A percentile compares a stretch with the other conserved stretches of the same genome.
These are phyloP conservation scores for Centaurea solstitialis DNA, from an alignment of 129 eudicot species.

Conservation along the genomic window DNA sequence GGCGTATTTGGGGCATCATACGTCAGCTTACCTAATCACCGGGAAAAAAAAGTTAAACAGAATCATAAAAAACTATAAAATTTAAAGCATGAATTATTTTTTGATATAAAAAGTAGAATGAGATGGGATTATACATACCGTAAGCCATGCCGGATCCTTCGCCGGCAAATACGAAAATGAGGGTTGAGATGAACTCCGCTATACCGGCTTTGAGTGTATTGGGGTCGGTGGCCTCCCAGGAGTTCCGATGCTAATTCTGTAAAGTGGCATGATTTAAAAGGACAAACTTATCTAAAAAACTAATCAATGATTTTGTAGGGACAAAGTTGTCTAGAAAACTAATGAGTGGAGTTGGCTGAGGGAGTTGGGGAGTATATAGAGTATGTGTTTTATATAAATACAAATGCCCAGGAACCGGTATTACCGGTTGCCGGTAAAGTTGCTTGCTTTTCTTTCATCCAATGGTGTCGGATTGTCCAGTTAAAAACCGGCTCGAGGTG, in stretches of 20 bases:
- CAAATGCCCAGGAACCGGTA: constrained; percentile 44
- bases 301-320: background rate
- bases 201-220: constrained; percentile 65
- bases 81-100: too few species aligned
- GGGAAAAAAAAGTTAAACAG: background rate
- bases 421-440: constrained; percentile 31
- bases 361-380: background rate
- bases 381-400: constrained; percentile 13
- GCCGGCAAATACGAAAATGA: constrained; percentile 78
- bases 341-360: constrained; percentile 8
- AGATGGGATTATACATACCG: constrained; percentile 28
- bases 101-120: background rate
- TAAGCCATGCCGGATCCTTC: constrained; percentile 84
- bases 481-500: constrained; percentile 9
- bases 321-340: background rate
- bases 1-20: constrained; percentile 48
- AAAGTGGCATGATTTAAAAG: constrained; percentile 48
- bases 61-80: too few species aligned
- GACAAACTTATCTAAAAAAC: background rate
- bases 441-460: constrained; percentile 2
- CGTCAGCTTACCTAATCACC: constrained; percentile 52
- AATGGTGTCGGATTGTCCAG: constrained; percentile 9
- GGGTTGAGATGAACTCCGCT: constrained; percentile 69
- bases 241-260: constrained; percentile 57
- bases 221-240: constrained; percentile 75